Evolutionary conservation across 1,284 basidiomycete genomes (phyloP).

Genomic region (Leccinum fallax): DNA sequence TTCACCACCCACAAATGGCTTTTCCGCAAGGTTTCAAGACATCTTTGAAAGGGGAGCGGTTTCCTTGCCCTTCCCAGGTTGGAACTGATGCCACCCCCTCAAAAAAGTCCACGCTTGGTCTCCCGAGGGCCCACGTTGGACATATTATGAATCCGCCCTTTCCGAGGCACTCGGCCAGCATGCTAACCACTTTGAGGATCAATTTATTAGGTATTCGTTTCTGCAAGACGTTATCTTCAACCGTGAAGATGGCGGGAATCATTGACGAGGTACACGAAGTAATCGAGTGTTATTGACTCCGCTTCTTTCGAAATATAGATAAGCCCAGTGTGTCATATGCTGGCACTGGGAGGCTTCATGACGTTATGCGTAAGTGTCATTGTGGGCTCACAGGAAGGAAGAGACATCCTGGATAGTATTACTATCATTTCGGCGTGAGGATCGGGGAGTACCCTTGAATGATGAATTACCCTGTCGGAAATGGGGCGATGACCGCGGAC

Average conservation of each 20-base stretch:
- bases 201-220: neutral
- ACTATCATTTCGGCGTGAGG: constrained; percentile 14
- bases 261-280: neutral
- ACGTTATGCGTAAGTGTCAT: constrained; percentile 9
- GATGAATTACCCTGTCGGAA: constrained; percentile 11
- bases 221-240: constrained; percentile 1
- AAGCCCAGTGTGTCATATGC: constrained; percentile 3
- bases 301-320: constrained; percentile 12
- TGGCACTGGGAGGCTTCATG: constrained; percentile 3
- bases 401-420: neutral
- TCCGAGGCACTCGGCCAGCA: constrained; percentile 4
- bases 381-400: constrained; percentile 2
- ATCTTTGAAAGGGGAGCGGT: neutral
- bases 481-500: constrained; percentile 19
- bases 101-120: neutral
- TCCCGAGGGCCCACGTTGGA: neutral
- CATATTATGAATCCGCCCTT: neutral
- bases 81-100: neutral
- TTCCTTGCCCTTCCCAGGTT: neutral
- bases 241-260: neutral
- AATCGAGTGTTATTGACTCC: neutral
- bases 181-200: neutral
- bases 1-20: neutral
- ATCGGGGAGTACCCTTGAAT: constrained; percentile 18
- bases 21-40: neutral